Conservation (phyloP, 371 early-diverging fungal species). For the Mortierella sp. region DNA sequence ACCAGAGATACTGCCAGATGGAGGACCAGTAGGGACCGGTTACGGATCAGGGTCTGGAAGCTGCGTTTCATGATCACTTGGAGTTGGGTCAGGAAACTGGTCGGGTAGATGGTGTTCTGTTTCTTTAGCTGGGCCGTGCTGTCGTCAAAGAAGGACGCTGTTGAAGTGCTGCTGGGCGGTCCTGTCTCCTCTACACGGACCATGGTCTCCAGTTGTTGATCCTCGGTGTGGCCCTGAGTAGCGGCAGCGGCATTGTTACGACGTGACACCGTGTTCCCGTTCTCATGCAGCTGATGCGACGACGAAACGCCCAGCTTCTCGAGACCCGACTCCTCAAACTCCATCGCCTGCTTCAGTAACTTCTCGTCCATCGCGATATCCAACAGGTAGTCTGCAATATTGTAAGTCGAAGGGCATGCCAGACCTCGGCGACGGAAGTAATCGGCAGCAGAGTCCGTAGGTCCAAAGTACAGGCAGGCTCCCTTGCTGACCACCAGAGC, state of each 20-base stretch:
- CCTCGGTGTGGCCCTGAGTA: neutral
- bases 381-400: slow-evolving; percentile 74
- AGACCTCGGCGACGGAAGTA: slow-evolving; percentile 59
- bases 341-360: slow-evolving; percentile 2
- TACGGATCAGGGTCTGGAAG: slow-evolving; percentile 48
- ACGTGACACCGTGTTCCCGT: neutral
- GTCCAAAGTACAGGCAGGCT: slow-evolving; percentile 61
- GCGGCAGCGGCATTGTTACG: neutral
- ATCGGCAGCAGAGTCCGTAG: slow-evolving; percentile 54
- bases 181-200: neutral
- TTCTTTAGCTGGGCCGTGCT: neutral
- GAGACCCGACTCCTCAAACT: neutral
- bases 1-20: slow-evolving; percentile 41
- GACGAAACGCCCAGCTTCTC: neutral
- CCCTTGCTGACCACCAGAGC: slow-evolving; percentile 67
- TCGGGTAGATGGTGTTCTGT: slow-evolving; percentile 33
- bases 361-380: slow-evolving; percentile 56
- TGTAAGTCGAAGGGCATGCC: slow-evolving; percentile 71
- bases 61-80: slow-evolving; percentile 40
- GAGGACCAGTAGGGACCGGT: slow-evolving; percentile 36
- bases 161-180: neutral
- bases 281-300: neutral
- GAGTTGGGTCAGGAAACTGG: slow-evolving; percentile 55
- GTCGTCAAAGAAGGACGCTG: neutral
- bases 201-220: neutral